These are phyloP conservation scores for Aureobasidium sp. DNA, from an alignment of 2,329 filamentous ascomycete genomes.

Conservation along the genomic window DNA sequence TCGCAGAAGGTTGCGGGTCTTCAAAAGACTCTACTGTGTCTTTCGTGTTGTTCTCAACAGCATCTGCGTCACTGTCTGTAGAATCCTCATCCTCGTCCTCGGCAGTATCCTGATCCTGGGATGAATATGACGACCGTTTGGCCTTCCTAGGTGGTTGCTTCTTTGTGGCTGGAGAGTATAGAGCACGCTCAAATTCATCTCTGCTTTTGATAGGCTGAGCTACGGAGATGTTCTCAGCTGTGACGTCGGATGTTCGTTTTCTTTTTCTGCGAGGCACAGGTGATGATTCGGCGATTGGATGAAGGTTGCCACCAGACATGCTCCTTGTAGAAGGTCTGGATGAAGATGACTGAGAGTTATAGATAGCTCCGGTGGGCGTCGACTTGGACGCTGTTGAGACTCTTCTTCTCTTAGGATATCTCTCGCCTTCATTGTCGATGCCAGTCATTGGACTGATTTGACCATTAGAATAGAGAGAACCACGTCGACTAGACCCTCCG, in stretches of 20 bases:
- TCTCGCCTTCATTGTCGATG: slow-evolving; percentile 7
- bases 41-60: background rate
- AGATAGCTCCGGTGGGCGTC: slow-evolving; percentile 6
- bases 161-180: background rate
- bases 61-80: background rate
- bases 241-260: slow-evolving; percentile 13
- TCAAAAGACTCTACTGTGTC: slow-evolving; percentile 4
- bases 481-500: slow-evolving; percentile 11
- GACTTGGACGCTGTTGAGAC: slow-evolving; percentile 14
- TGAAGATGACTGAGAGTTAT: slow-evolving; percentile 13
- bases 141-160: slow-evolving; percentile 2
- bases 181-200: background rate
- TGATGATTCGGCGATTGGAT: slow-evolving; percentile 11
- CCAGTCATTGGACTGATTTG: background rate
- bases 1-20: background rate
- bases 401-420: slow-evolving; percentile 14
- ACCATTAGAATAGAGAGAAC: slow-evolving; percentile 10
- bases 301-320: slow-evolving; percentile 12
- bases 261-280: slow-evolving; percentile 5
- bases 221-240: slow-evolving; percentile 9
- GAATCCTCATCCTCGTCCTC: background rate
- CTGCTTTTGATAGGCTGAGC: background rate
- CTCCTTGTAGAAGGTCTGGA: slow-evolving; percentile 14
- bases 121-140: slow-evolving; percentile 4
- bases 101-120: background rate